Percentiles rank a stretch among this genome's conserved stretches.
Conservation (phyloP, 495 filamentous ascomycete species). For the Elaphomyces granulatus region DNA sequence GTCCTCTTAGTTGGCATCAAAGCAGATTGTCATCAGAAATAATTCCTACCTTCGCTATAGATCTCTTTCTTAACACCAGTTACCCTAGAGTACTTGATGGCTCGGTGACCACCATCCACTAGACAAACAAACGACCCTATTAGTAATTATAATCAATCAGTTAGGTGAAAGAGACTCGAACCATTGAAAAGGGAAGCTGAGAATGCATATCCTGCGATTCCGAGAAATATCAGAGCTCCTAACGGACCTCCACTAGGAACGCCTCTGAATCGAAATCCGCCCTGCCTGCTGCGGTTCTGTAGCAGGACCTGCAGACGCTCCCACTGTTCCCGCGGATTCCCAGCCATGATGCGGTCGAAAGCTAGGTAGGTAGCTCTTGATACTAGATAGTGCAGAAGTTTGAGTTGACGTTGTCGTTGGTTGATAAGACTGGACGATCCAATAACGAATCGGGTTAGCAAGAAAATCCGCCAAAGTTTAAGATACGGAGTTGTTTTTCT, state of each 20-base stretch:
- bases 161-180: constrained; percentile 12
- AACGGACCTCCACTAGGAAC: constrained; percentile 31
- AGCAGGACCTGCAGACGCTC: constrained; percentile 47
- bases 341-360: constrained; percentile 33
- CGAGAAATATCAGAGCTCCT: constrained; percentile 44
- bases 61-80: constrained; percentile 94
- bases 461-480: too few relatives aligned
- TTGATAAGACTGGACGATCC: too few relatives aligned
- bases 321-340: constrained; percentile 51
- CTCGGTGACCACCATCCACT: constrained; percentile 98
- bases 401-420: too few relatives aligned
- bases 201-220: constrained; percentile 46
- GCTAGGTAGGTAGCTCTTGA: too few relatives aligned
- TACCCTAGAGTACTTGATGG: constrained; percentile 93
- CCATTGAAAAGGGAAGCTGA: constrained; percentile 94
- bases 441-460: constrained; percentile 1
- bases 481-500: too few relatives aligned
- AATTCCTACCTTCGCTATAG: constrained; percentile 69
- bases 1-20: constrained; percentile 1
- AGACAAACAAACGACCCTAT: background rate
- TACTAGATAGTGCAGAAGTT: too few relatives aligned
- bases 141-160: background rate
- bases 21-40: background rate
- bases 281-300: constrained; percentile 34
- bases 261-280: constrained; percentile 31